These are phyloP conservation scores for Jamesozyma spencerorum DNA, from an alignment of 805 yeast genomes.

Conservation along the genomic window DNA sequence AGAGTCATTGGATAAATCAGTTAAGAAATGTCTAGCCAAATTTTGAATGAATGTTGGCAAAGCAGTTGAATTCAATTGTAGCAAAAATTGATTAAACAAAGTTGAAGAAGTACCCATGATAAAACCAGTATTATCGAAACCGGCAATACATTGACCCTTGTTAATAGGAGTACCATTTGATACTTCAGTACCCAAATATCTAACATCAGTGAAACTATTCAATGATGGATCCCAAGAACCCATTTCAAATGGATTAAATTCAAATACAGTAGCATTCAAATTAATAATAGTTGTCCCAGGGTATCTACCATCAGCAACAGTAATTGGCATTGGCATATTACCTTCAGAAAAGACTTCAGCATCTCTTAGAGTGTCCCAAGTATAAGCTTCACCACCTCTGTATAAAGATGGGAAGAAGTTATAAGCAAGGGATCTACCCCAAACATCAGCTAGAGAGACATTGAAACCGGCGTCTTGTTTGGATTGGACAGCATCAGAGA, in stretches of 20 bases:
- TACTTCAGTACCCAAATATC: slow-evolving; percentile 62
- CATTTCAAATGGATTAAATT: slow-evolving; percentile 57
- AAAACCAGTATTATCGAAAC: slow-evolving; percentile 76
- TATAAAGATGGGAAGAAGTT: slow-evolving; percentile 58
- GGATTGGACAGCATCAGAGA: slow-evolving; percentile 41
- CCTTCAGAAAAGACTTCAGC: slow-evolving; percentile 52
- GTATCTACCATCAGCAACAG: slow-evolving; percentile 56
- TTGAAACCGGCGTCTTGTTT: slow-evolving; percentile 58
- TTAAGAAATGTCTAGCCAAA: slow-evolving; percentile 38
- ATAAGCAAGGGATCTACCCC: slow-evolving; percentile 70
- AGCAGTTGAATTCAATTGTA: slow-evolving; percentile 41
- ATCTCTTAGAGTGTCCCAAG: slow-evolving; percentile 49
- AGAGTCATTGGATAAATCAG: slow-evolving; percentile 39
- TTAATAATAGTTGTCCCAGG: slow-evolving; percentile 50
- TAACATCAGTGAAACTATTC: slow-evolving; percentile 52
- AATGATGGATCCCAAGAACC: slow-evolving; percentile 86
- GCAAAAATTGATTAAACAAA: slow-evolving; percentile 58
- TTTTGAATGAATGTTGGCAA: slow-evolving; percentile 33
- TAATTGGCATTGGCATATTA: slow-evolving; percentile 65
- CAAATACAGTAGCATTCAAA: slow-evolving; percentile 60
- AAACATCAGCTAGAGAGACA: slow-evolving; percentile 62
- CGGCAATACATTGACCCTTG: slow-evolving; percentile 45
- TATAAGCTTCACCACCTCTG: slow-evolving; percentile 55
- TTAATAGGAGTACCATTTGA: slow-evolving; percentile 46
- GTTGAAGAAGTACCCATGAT: slow-evolving; percentile 77